A percentile compares a stretch with the other conserved stretches of the same genome.
These are phyloP conservation scores for Phytophthora multivora DNA, from an alignment of 352 stramenopile species.

Conservation along the genomic window DNA sequence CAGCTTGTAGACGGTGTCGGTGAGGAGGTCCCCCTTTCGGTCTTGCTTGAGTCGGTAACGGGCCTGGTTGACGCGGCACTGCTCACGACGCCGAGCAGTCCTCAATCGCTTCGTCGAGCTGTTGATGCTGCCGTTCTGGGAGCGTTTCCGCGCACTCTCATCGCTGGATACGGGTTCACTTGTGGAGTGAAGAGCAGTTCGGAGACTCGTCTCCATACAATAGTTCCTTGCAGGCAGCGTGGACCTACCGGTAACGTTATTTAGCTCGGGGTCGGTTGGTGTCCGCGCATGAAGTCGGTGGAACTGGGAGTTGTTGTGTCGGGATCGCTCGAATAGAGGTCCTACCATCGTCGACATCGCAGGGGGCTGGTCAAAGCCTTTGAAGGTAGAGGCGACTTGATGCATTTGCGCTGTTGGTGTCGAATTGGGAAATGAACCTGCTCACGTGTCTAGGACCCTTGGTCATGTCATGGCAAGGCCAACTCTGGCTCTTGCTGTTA, in stretches of 20 bases:
- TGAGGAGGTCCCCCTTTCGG: slow-evolving; percentile 1
- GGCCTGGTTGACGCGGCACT: slow-evolving; percentile 17
- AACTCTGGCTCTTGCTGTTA: neutral
- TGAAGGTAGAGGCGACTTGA: neutral
- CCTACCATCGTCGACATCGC: neutral
- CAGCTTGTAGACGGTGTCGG: slow-evolving; percentile 6
- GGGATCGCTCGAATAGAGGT: slow-evolving; percentile 4
- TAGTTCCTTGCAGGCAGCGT: neutral
- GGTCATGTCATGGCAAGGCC: neutral
- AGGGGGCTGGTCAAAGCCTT: neutral
- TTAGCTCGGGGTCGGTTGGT: too few relatives aligned
- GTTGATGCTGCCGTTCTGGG: neutral
- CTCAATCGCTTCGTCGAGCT: neutral
- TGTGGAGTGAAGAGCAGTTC: neutral
- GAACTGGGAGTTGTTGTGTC: neutral
- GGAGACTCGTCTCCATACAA: neutral
- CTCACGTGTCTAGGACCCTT: neutral
- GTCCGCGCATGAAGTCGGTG: too few relatives aligned
- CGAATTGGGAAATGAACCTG: slow-evolving; percentile 2
- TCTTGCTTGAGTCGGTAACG: slow-evolving; percentile 14
- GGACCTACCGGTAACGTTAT: too few relatives aligned
- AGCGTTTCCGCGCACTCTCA: too few relatives aligned
- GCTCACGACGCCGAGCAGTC: slow-evolving; percentile 14
- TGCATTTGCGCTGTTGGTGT: neutral
- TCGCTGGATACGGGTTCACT: neutral